Conservation (phyloP, 768 basidiomycete species). For the Pleurotus eryngii region DNA sequence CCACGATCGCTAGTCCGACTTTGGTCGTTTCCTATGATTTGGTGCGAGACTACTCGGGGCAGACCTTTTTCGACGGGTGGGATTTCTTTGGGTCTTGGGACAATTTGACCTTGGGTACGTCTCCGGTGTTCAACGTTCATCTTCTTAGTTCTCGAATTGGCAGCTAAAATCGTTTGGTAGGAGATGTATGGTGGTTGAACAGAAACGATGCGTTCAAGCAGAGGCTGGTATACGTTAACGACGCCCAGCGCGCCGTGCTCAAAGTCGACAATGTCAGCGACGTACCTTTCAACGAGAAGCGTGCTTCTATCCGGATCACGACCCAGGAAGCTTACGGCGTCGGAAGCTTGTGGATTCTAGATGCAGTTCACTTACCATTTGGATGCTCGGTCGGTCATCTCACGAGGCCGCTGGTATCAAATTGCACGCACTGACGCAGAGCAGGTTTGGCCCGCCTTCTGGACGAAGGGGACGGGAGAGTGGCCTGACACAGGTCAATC, state of each 20-base stretch:
- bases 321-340: slow-evolving; percentile 35
- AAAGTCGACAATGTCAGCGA: slow-evolving; percentile 68
- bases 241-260: slow-evolving; percentile 58
- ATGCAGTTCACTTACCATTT: slow-evolving; percentile 46
- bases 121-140: not conserved
- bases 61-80: slow-evolving; percentile 48
- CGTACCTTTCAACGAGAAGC: slow-evolving; percentile 39
- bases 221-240: slow-evolving; percentile 53
- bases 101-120: slow-evolving; percentile 38
- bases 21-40: slow-evolving; percentile 27
- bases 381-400: slow-evolving; percentile 48
- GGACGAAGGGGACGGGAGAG: slow-evolving; percentile 36
- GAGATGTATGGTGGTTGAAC: slow-evolving; percentile 51
- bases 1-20: not conserved
- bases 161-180: slow-evolving; percentile 22
- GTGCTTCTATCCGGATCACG: slow-evolving; percentile 57
- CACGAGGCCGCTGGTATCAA: no score
- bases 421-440: not conserved
- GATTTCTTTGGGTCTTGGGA: slow-evolving; percentile 45
- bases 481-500: slow-evolving; percentile 38
- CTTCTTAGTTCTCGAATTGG: not conserved
- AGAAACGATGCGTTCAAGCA: slow-evolving; percentile 29
- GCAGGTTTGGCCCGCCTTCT: slow-evolving; percentile 45
- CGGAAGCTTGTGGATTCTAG: slow-evolving; percentile 40
- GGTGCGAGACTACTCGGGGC: slow-evolving; percentile 40